Base-by-base conservation (phyloP, 2,329 filamentous ascomycete genomes). In the Penicillium sp. region DNA sequence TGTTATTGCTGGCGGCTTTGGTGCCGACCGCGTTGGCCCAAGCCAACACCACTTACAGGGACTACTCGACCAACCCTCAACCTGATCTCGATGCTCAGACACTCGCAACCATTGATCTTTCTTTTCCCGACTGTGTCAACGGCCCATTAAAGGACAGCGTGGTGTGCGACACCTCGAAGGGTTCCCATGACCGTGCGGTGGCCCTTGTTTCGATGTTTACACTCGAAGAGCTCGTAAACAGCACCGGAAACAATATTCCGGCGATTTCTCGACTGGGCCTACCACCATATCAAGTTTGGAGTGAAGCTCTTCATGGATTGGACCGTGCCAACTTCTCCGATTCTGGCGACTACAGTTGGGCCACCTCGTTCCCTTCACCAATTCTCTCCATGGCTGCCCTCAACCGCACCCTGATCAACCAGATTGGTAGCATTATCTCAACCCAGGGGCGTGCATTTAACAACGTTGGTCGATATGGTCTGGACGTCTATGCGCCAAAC, bases 401-500 rank as follows among this genome's bases (percentile, higher is more conserved):
- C 54, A 82, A 87, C 54, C 81, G 85, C 54, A 75, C 76, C 0
- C 66, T 87, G 28, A 79, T 87, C 54, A 64, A 75, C 18, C 69
- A 75, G 5, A 78, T 87, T 3, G 83, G 77, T 2, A 72, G 65
- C 1, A 75, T 81, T 3, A 64, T 72, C 28, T 72, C 71, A 4
- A 85, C 78, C 0, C 83, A 88, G 61, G 81, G 81, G 0, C 74
- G 84, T 33, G 83, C 84, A 0, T 87, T 85, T 62, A 82, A 74
- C 59, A 87, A 87, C 57, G 75, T 65, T 6, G 80, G 78, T 3
- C 70, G 75, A 10, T 77, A 57, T 39, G 64, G 66, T 1, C 47
- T 68, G 6, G 62, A 67, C 39, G 61, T 59, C 10, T 68, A 67
- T 44, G 83, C 84, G 0, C 84, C 84, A 0, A 86, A 86, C 59